A percentile compares a stretch with the other conserved stretches of the same genome.
Conservation (phyloP, 2,329 filamentous ascomycete species). For the Zopfia rhizophila region DNA sequence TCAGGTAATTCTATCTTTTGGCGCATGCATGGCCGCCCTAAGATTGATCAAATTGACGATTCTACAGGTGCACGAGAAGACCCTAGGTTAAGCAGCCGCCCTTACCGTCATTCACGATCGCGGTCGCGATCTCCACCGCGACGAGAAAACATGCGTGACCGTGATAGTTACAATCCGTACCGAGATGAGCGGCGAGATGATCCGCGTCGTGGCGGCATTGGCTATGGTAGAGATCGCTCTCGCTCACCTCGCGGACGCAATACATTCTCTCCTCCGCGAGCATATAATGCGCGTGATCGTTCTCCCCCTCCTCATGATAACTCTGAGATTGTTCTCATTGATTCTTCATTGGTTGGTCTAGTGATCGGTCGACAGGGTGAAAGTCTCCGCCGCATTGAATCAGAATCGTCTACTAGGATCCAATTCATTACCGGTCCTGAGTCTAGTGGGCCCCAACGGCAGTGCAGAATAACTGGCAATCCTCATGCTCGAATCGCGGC, state of each 20-base stretch:
- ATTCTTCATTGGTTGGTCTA: slow-evolving; percentile 85
- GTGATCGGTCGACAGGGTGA: slow-evolving; percentile 93
- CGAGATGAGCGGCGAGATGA: slow-evolving; percentile 84
- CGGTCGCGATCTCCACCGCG: slow-evolving; percentile 67
- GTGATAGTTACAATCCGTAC: slow-evolving; percentile 84
- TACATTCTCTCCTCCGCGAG: slow-evolving; percentile 69
- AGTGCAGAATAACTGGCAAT: slow-evolving; percentile 86
- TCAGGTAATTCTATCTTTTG: slow-evolving; percentile 59
- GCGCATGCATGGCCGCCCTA: slow-evolving; percentile 30
- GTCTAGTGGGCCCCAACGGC: slow-evolving; percentile 75
- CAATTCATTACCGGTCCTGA: slow-evolving; percentile 86
- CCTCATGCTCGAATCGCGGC: slow-evolving; percentile 78
- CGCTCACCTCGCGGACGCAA: slow-evolving; percentile 72
- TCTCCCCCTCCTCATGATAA: slow-evolving; percentile 75
- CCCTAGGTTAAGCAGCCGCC: slow-evolving; percentile 62
- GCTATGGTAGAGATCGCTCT: slow-evolving; percentile 77
- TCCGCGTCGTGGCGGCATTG: slow-evolving; percentile 64
- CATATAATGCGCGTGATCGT: slow-evolving; percentile 64
- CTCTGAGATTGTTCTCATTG: slow-evolving; percentile 84
- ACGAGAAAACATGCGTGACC: slow-evolving; percentile 76
- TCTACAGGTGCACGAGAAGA: slow-evolving; percentile 55
- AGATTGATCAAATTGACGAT: slow-evolving; percentile 47
- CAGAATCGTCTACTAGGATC: slow-evolving; percentile 82
- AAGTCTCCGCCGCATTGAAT: slow-evolving; percentile 85
- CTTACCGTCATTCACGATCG: slow-evolving; percentile 77